Evolutionary conservation across 176 grass and related monocot genomes (phyloP).

Genomic region (Lolium multiflorum): DNA sequence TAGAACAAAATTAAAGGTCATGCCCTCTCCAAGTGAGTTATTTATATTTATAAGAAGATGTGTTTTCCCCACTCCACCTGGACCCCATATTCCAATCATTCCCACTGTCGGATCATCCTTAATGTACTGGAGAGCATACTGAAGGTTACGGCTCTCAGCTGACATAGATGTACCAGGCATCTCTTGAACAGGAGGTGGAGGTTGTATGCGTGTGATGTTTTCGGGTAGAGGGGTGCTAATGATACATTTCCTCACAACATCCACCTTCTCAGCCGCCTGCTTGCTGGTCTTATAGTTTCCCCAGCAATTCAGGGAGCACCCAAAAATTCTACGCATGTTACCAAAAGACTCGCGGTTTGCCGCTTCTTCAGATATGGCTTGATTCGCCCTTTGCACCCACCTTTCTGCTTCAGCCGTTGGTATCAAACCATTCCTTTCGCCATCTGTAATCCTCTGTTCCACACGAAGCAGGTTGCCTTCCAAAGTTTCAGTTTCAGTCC

Average conservation of each 20-base stretch:
- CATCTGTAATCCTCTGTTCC: not conserved
- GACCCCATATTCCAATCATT: slow-evolving; percentile 36
- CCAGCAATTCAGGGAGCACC: not conserved
- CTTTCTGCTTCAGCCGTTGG: not conserved
- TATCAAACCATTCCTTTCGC: not conserved
- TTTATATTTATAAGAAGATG: not conserved
- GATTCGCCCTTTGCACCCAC: not conserved
- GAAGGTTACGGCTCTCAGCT: not conserved
- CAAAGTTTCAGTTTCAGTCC: not conserved
- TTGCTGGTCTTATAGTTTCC: not conserved
- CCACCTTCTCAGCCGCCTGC: not conserved
- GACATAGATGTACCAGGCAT: slow-evolving; percentile 17
- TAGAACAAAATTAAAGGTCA: not conserved
- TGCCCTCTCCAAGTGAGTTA: not conserved
- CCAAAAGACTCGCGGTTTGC: not conserved
- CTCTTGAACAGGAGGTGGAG: slow-evolving; percentile 32
- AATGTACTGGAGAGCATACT: slow-evolving; percentile 16
- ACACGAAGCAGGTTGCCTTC: not conserved
- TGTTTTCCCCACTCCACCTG: slow-evolving; percentile 6
- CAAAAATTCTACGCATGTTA: not conserved
- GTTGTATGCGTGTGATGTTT: not conserved
- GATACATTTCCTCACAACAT: not conserved
- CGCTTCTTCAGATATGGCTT: not conserved
- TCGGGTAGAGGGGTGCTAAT: not conserved
- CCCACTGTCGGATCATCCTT: not conserved